A percentile compares a stretch with the other conserved stretches of the same genome.
Evolutionary conservation across 345 rosid species (phyloP).

Genomic region (Clarkia xantiana): DNA sequence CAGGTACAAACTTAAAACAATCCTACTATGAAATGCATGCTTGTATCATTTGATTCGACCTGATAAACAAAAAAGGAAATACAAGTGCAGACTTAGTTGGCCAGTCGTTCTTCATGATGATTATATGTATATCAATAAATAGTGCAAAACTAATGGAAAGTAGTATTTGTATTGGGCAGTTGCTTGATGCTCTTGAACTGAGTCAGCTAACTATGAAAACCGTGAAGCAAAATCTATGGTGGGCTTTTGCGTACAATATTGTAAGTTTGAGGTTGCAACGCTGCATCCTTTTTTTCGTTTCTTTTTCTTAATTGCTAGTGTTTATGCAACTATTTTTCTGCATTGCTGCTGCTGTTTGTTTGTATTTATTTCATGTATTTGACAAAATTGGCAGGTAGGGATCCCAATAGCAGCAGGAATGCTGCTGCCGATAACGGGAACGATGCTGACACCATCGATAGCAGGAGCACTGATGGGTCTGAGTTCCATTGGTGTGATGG

Average conservation of each 20-base stretch:
- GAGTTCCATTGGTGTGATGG: constrained; percentile 89
- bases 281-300: no score
- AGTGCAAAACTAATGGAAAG: not conserved
- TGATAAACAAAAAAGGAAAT: no score
- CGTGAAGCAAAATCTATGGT: constrained; percentile 92
- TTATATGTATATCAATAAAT: no score
- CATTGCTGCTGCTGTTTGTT: no score
- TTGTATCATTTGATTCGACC: no score
- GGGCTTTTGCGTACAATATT: constrained; percentile 97
- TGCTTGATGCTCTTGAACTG: constrained; percentile 88
- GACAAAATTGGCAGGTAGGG: constrained; percentile 37
- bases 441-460: constrained; percentile 83
- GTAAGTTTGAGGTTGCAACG: constrained; percentile 28
- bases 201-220: constrained; percentile 95
- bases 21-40: not conserved
- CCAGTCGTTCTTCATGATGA: no score
- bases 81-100: no score
- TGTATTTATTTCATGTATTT: no score
- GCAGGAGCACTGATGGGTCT: constrained; percentile 97
- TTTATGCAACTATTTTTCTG: no score
- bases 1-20: constrained; percentile 36
- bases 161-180: constrained; percentile 23
- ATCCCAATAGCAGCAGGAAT: constrained; percentile 88
- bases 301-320: no score
- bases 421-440: constrained; percentile 71